Evolutionary conservation across 1,284 basidiomycete species (phyloP), one percentile per base, ranked within the genome.

Genomic region (Exsudoporus floridanus): DNA sequence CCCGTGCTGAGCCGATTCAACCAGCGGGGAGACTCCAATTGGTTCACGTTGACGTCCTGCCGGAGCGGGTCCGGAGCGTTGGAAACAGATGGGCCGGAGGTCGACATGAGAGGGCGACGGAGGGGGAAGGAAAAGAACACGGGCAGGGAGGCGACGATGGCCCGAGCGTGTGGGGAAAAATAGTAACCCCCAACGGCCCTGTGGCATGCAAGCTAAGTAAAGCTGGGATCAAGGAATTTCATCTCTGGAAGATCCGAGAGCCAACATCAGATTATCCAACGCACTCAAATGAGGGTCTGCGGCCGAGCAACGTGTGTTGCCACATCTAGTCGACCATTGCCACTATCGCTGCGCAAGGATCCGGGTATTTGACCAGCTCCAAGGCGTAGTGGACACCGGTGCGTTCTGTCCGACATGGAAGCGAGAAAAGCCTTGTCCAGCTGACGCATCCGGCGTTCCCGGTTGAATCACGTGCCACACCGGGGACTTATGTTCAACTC

Each of bases 231-330:
- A 46, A 45, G 49, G 19, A 23, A 43, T 7, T 36, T 36, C 41
- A 21, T 19, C 27, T 34, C 37, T 30, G 41, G 19, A 47, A 47
- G 60, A 62, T 62, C 63, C 60, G 53, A 49, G 53, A 49, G 19
- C 36, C 16, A 49, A 39, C 37, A 35, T 35, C 21, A 47, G 47
- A 25, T 25, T 12, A 10, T 25, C 25, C 23, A 38, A 16, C 35
- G 51, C 31, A 28, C n/a, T 51, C 57, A 13, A 35, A 49, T 53
- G 16, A 30, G 27, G 43, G 12, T 54, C 45, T 60, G 49, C 41
- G 10, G 23, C 61, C 51, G 52, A 59, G 50, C 12, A 61, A 63
- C 53, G 59, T 59, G 61, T 62, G 42, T 28, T n/a, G 47, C 45
- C 31, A 40, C 44, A 49, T 31, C 30, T 13, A 31, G 30, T 31